Evolutionary conservation across 495 filamentous ascomycete genomes (phyloP).

Genomic region (Neurospora sp.): DNA sequence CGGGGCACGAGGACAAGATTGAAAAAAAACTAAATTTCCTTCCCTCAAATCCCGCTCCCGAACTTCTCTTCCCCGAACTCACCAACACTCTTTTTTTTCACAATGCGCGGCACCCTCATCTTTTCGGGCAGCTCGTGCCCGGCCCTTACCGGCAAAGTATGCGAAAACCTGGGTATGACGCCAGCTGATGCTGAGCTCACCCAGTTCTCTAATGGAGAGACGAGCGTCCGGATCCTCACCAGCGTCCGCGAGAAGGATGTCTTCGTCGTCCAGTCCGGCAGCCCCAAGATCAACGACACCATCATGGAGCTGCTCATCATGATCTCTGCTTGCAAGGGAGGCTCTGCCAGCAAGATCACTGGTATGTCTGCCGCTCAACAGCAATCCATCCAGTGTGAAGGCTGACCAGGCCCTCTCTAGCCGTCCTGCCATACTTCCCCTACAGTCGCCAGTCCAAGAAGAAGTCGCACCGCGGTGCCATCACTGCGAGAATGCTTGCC

Average conservation of each 20-base stretch:
- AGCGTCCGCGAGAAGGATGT: constrained; percentile 97
- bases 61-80: constrained; percentile 2
- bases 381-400: neutral
- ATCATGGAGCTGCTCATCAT: constrained; percentile 98
- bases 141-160: constrained; percentile 46
- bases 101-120: constrained; percentile 47
- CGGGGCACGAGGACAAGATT: neutral
- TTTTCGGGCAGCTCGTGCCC: constrained; percentile 49
- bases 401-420: constrained; percentile 35
- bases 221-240: constrained; percentile 83
- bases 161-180: constrained; percentile 47
- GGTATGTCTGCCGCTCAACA: constrained; percentile 44
- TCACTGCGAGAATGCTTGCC: constrained; percentile 93
- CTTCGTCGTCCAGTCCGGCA: constrained; percentile 96
- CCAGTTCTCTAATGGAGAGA: constrained; percentile 73
- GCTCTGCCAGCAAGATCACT: constrained; percentile 94
- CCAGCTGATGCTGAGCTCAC: constrained; percentile 47
- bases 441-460: constrained; percentile 99
- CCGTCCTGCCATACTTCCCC: constrained; percentile 97
- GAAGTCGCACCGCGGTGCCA: constrained; percentile 92
- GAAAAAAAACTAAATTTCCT: neutral
- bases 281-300: constrained; percentile 92
- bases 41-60: constrained; percentile 3
- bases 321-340: constrained; percentile 96
- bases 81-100: constrained; percentile 9